phyloP scores from a whole-genome alignment of 2,329 filamentous ascomycete genomes.

The Podosphaera fusca region DNA sequence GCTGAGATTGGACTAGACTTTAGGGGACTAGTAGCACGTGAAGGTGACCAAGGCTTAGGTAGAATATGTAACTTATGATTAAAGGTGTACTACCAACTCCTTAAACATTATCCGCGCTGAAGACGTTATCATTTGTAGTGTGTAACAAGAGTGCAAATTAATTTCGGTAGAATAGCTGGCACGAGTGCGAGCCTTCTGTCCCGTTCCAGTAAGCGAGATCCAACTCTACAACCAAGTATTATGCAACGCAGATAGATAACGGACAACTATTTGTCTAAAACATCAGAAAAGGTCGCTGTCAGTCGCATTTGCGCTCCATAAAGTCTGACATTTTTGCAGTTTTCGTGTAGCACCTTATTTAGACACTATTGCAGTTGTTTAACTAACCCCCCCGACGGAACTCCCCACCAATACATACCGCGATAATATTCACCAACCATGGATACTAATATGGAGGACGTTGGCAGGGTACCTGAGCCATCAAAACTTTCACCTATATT shows the following conservation, averaged over 20 bases:
- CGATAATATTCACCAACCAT: conserved; percentile 23
- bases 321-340: not conserved
- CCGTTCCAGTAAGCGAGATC: not conserved
- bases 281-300: not conserved
- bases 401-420: conserved; percentile 5
- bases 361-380: not conserved
- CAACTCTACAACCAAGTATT: not conserved
- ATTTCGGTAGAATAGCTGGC: not conserved
- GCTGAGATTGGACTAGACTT: conserved; percentile 81
- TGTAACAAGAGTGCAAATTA: too few species aligned
- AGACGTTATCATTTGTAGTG: too few species aligned
- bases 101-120: too few species aligned
- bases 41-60: conserved; percentile 7
- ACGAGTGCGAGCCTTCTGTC: not conserved
- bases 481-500: conserved; percentile 51
- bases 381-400: not conserved
- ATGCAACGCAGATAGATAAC: not conserved
- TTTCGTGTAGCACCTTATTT: not conserved
- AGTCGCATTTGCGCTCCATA: not conserved
- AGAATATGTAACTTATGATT: too few species aligned
- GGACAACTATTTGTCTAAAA: not conserved
- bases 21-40: conserved; percentile 50
- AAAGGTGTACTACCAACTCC: too few species aligned
- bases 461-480: conserved; percentile 60
- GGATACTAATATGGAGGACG: conserved; percentile 99